Percentiles rank a stretch among this genome's conserved stretches.
Evolutionary conservation across 2,329 filamentous ascomycete species (phyloP).

Genomic region (Alternaria gaisen): DNA sequence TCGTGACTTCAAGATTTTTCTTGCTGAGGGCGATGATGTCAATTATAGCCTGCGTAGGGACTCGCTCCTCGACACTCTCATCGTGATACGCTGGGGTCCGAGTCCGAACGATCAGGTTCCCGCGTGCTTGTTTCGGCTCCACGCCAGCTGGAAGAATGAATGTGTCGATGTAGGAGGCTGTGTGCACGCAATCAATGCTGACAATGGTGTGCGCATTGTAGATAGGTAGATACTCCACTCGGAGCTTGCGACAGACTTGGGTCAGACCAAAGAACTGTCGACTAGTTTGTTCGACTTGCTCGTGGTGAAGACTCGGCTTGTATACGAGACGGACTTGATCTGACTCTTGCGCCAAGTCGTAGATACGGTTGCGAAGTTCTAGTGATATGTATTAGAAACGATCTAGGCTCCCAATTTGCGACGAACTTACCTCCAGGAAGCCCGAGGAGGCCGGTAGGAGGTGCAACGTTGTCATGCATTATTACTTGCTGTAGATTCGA

Average conservation of each 20-base stretch:
- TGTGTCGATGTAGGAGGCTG: not conserved
- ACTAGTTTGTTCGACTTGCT: not conserved
- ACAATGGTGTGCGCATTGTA: not conserved
- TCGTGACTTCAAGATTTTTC: rapidly evolving
- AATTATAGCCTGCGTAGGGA: too few relatives aligned
- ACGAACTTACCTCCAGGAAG: not conserved
- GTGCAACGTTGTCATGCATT: not conserved
- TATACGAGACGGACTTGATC: not conserved
- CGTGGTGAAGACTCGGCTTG: not conserved
- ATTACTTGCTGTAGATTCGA: not conserved
- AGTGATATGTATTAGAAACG: not conserved
- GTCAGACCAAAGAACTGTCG: not conserved
- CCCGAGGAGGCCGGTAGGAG: not conserved
- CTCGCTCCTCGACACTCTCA: too few relatives aligned
- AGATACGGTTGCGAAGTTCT: not conserved
- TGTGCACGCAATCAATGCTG: not conserved
- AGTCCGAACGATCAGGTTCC: not conserved
- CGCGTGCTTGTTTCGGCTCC: not conserved
- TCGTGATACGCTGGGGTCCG: too few relatives aligned
- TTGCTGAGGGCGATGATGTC: not conserved
- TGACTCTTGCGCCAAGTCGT: not conserved
- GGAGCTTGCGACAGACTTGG: not conserved
- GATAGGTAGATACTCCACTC: not conserved
- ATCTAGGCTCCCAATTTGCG: not conserved
- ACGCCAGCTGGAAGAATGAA: not conserved